Base-by-base conservation (phyloP, 768 basidiomycete genomes). In the Leucosporidium yakuticum region DNA sequence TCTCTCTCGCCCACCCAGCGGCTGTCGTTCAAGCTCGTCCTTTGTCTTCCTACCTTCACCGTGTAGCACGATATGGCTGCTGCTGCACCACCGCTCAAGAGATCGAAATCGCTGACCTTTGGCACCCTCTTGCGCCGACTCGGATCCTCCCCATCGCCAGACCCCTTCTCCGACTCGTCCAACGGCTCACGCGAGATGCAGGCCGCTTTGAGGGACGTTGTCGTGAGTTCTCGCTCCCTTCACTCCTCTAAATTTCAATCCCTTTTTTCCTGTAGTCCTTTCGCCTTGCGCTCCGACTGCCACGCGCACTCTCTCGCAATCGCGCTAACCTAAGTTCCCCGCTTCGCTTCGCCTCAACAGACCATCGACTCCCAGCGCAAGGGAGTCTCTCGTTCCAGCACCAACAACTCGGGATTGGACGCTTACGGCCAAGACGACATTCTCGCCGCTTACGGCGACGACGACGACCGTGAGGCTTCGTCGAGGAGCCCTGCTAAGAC, bases 401-500 rank as follows among this genome's bases (percentile, higher is more conserved):
- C 54, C 63, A 50, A 61, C 49, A 48, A 36, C 53, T 36, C 44
- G 25, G 51, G 59, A 8, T 60, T 53, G 3, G 32, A 31, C 11
- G 67, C 63, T 29, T 49, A 48, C 11, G 63, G 63, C 44, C 49
- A 66, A 48, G 69, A 70, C 54, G 65, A 63, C 31, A 66, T 70
- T 58, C 27, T 47, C 51, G 62, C 58, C 5, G 65, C 69, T 20
- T 70, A 70, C 64, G 69, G 65, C 50, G 69, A 70, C 48, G 39
- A 44, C 39, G 39, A 44, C 39, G 14, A 15, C 8, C 2, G 6
- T 12, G 39, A n/a, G n/a, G n/a, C n/a, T n/a, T n/a, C n/a, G n/a
- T 44, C 39, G 39, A 44, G 39, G 39, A 44, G 39, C 39, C 39
- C 39, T 44, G 39, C 39, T 15, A 44, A 44, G 39, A 44, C 39